phyloP scores from a whole-genome alignment of 1,284 basidiomycete genomes.

The Ceratobasidium sp. region DNA sequence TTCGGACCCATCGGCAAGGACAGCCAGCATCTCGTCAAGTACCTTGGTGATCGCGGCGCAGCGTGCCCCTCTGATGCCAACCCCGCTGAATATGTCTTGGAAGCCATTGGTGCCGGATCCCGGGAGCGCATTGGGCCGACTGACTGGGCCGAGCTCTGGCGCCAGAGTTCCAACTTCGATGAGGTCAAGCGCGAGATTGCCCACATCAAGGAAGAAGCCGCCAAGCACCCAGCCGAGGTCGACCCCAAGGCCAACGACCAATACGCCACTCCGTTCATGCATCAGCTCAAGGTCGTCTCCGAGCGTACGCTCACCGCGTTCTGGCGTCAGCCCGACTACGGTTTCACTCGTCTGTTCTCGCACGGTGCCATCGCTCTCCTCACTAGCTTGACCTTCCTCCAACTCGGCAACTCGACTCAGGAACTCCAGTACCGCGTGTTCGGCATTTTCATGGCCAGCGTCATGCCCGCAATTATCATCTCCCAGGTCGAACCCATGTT shows the following conservation, averaged over 20 bases:
- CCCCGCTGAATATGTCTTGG: constrained; percentile 56
- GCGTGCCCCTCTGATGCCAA: constrained; percentile 57
- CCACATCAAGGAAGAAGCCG: constrained; percentile 48
- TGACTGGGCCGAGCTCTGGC: constrained; percentile 68
- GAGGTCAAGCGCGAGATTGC: constrained; percentile 53
- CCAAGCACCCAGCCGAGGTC: background rate
- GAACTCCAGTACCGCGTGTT: constrained; percentile 88
- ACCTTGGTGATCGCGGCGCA: constrained; percentile 59
- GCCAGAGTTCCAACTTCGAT: constrained; percentile 37
- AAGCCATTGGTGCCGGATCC: constrained; percentile 76
- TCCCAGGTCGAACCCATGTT: constrained; percentile 84
- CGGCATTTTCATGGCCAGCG: constrained; percentile 60
- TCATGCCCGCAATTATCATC: constrained; percentile 79
- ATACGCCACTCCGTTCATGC: constrained; percentile 75
- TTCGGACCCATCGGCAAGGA: constrained; percentile 61
- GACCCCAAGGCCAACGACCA: constrained; percentile 9
- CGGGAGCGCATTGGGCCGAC: constrained; percentile 64
- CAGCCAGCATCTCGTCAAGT: constrained; percentile 56
- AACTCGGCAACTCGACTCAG: constrained; percentile 68
- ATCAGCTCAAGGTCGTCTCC: constrained; percentile 79
- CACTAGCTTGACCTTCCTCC: constrained; percentile 83
- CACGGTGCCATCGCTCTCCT: constrained; percentile 78
- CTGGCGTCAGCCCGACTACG: constrained; percentile 83
- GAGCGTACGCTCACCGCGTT: constrained; percentile 75
- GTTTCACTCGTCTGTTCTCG: constrained; percentile 77